These are phyloP conservation scores for Calonectria pseudoreteaudii DNA, from an alignment of 2,329 filamentous ascomycete species.

Conservation along the genomic window DNA sequence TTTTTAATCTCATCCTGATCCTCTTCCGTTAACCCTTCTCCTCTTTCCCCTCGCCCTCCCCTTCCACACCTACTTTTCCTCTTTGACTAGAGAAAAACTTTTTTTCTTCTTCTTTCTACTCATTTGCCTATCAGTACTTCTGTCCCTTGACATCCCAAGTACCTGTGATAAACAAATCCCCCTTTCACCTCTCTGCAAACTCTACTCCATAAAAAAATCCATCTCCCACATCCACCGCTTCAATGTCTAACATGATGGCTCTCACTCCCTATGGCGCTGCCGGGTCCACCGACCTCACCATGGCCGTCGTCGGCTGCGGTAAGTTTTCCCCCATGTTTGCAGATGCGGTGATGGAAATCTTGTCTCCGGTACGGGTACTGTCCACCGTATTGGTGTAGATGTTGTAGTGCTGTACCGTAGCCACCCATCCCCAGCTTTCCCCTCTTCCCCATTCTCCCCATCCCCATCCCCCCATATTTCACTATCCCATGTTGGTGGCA, in stretches of 20 bases:
- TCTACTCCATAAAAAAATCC: slow-evolving; percentile 10
- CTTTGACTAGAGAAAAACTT: not conserved
- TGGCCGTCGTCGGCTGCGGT: slow-evolving; percentile 88
- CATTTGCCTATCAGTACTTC: slow-evolving; percentile 11
- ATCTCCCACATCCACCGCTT: slow-evolving; percentile 17
- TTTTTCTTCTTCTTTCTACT: not conserved
- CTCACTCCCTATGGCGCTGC: slow-evolving; percentile 50
- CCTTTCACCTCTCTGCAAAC: slow-evolving; percentile 16
- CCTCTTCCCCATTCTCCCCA: not conserved
- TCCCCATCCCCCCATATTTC: not conserved
- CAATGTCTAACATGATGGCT: slow-evolving; percentile 44
- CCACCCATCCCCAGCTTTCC: not conserved
- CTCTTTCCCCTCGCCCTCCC: not conserved
- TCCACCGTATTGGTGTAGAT: slow-evolving; percentile 26
- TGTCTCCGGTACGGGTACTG: slow-evolving; percentile 17
- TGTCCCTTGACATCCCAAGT: slow-evolving; percentile 4
- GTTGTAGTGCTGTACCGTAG: slow-evolving; percentile 19
- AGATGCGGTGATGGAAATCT: slow-evolving; percentile 17
- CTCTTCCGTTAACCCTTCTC: slow-evolving; percentile 8
- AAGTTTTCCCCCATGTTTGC: slow-evolving; percentile 49
- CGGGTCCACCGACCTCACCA: slow-evolving; percentile 67
- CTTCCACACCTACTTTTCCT: slow-evolving; percentile 1
- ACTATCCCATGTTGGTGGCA: not conserved
- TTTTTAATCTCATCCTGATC: slow-evolving; percentile 1
- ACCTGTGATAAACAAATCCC: slow-evolving; percentile 20